Percentiles rank a stretch among this genome's conserved stretches.
Conservation (phyloP, 2,329 filamentous ascomycete species). For the Botrytis squamosa region DNA sequence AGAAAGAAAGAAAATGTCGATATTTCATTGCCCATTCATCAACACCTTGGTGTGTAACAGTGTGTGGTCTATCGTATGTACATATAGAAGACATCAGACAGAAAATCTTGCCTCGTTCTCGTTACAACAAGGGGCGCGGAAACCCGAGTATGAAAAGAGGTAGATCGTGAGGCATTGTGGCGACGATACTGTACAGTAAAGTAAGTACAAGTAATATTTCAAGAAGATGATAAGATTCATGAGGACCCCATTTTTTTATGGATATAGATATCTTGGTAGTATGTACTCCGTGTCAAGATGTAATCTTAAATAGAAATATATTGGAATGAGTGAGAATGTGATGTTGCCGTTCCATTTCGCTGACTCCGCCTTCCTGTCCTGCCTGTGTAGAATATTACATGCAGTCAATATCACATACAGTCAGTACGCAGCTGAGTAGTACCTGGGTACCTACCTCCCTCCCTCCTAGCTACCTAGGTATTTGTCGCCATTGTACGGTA, state of each 20-base stretch:
- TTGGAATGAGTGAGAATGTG: background rate
- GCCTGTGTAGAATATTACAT: background rate
- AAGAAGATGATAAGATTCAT: background rate
- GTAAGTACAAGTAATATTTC: background rate
- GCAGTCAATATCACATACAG: too few species aligned
- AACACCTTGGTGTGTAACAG: too few species aligned
- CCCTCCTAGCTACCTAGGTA: background rate
- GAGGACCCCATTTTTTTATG: background rate
- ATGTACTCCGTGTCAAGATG: background rate
- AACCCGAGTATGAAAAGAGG: slow-evolving; percentile 3
- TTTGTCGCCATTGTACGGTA: background rate
- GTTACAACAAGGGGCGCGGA: background rate
- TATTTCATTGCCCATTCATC: background rate
- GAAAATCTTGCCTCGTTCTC: background rate
- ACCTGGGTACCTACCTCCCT: background rate
- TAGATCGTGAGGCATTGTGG: background rate
- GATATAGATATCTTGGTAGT: background rate
- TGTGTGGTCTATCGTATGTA: background rate
- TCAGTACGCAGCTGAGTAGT: background rate
- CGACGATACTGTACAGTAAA: background rate
- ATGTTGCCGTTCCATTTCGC: background rate
- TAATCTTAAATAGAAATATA: background rate
- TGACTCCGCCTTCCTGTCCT: background rate
- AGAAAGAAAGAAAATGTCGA: background rate
- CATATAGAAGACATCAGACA: background rate